Base-by-base conservation (phyloP, 495 filamentous ascomycete species). In the Penicillium bialowiezense region DNA sequence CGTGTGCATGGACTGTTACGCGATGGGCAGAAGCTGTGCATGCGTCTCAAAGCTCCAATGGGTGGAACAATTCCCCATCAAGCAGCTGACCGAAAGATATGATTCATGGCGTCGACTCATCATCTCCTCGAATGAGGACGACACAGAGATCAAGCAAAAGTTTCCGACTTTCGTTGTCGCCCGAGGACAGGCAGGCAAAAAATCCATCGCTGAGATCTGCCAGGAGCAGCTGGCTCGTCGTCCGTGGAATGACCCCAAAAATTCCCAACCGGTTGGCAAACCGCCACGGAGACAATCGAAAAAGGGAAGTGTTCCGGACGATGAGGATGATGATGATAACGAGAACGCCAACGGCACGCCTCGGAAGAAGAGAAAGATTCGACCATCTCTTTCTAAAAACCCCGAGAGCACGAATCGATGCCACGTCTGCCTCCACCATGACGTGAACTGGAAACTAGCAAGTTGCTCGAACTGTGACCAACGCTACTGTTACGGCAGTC, bases 1-100 rank as follows among this genome's bases (percentile, higher is more conserved):
- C 59, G 79, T 98, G 10, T 98, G 93, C 63, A 89, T 98, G 84
- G 92, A 98, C 35, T 98, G 93, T 63, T 97, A 91, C 55, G 85
- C 82, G 13, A 92, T 96, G 82, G 93, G 93, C 28, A 83, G 93
- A 40, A 95, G 90, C 52, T 98, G 93, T 63, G 76, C 73, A 7
- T 98, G 93, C 56, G 77, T 93, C 28, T 93, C 90, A 5, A 83
- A 81, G 8, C 78, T 93, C 21, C 85, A 80, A 44, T 98, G 92
- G 92, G 87, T 89, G 20, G 91, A 98, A 59, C 93, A 98, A 63
- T 95, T 91, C 70, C 68, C 76, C 15, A 97, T 90, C 92, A 75
- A 81, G 26, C 78, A 88, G 5, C 74, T 97, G n/a, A 69, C 76
- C 0, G 68, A 80, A n/a, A 83, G 85, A 40, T 86, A 97, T 60